Evolutionary conservation across 305 asterid genomes (phyloP), one percentile per base, ranked within the genome.

Genomic region (Rubia balearica): DNA sequence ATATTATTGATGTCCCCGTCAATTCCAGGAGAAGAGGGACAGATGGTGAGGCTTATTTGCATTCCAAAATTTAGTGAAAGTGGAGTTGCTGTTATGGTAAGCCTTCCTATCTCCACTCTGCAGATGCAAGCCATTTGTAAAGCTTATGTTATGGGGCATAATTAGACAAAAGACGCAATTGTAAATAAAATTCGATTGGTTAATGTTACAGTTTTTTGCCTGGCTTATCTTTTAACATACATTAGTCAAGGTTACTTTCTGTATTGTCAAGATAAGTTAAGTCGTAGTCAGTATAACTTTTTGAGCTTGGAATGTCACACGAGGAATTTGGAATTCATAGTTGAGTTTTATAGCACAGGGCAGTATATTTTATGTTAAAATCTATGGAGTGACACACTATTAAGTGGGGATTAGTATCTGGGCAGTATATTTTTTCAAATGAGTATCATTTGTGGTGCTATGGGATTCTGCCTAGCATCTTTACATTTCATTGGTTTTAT

Each of bases 31-130:
- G 76, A 81, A 62, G 97, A 89, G 46, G 97, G 93, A 67, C 99
- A 89, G 78, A 74, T 85, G 74, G 96, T 88, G 10, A 88, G 90
- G 74, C 92, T 91, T 57, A 74, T 91, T 70, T 88, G 89, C 85
- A 85, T 94, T 79, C 99, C 99, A 64, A 82, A 74, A 75, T 91
- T 94, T 76, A 83, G 84, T 73, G 93, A 91, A 70, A 89, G 97
- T 7, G 97, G 95, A 81, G 84, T 86, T 65, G 96, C 97, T 48
- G 95, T 88, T 71, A 74, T 86, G 98, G 99, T 94, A 81, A 84
- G 89, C 77, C 77, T 74, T 80, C 61, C 49, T 24, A 61, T 72
- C 59, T 56, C 16, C 46, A 65, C 8, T 40, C 24, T 53, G 63
- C 33, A 38, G 38, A 19, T 30, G 33, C 0, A 49, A 48, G 43